Percentiles rank a stretch among this genome's conserved stretches.
Evolutionary conservation across 352 stramenopile genomes (phyloP).

Genomic region (Thraustotheca clavata): DNA sequence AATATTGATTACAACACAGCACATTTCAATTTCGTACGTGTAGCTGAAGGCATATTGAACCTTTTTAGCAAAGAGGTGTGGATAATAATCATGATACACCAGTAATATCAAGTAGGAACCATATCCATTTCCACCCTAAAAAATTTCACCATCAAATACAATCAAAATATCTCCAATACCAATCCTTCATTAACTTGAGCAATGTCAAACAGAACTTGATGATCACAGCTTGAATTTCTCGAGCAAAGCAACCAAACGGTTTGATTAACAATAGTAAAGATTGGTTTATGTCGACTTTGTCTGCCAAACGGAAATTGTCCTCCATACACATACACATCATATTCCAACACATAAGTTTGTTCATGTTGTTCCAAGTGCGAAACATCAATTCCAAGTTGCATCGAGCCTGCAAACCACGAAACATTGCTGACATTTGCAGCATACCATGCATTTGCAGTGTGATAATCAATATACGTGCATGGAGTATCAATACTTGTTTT

Average conservation of each 20-base stretch:
- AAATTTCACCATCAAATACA: neutral
- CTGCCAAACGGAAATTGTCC: slow-evolving; percentile 33
- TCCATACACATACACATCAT: slow-evolving; percentile 58
- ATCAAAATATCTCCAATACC: slow-evolving; percentile 23
- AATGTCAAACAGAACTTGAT: slow-evolving; percentile 53
- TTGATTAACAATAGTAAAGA: slow-evolving; percentile 58
- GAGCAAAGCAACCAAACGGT: slow-evolving; percentile 69
- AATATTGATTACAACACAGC: neutral
- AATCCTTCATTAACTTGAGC: slow-evolving; percentile 52
- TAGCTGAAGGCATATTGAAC: slow-evolving; percentile 74
- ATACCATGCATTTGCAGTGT: slow-evolving; percentile 42
- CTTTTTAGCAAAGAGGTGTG: slow-evolving; percentile 54
- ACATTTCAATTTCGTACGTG: slow-evolving; percentile 38
- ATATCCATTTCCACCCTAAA: slow-evolving; percentile 52
- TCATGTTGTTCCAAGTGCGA: slow-evolving; percentile 23
- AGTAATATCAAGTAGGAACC: slow-evolving; percentile 50
- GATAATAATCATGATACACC: slow-evolving; percentile 62
- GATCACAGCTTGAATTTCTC: slow-evolving; percentile 32
- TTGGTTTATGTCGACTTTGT: slow-evolving; percentile 35
- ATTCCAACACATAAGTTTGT: slow-evolving; percentile 53
- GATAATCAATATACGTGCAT: slow-evolving; percentile 64
- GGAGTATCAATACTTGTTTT: slow-evolving; percentile 25
- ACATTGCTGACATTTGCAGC: slow-evolving; percentile 64
- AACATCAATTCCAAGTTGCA: slow-evolving; percentile 46
- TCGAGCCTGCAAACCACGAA: slow-evolving; percentile 49